These are phyloP conservation scores for Nelumbo lutea DNA, from an alignment of 164 flowering plant genomes.

Conservation along the genomic window DNA sequence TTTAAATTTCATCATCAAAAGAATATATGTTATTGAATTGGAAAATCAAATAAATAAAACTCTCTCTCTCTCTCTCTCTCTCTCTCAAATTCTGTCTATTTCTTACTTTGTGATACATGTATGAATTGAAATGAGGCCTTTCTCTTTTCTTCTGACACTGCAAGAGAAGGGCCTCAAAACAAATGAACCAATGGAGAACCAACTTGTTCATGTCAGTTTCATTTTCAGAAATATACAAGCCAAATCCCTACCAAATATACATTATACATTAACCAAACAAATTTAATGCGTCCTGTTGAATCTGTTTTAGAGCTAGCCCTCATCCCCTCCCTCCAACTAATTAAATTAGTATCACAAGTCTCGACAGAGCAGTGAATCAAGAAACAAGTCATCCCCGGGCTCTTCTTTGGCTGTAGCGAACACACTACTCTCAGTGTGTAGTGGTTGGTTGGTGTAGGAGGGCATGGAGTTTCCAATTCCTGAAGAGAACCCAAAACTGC, in stretches of 20 bases:
- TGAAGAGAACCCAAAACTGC: slow-evolving; percentile 16
- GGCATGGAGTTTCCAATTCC: slow-evolving; percentile 11
- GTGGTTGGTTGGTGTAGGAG: slow-evolving; percentile 12
- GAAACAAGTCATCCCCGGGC: slow-evolving; percentile 31
- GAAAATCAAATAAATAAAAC: neutral
- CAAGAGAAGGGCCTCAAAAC: neutral
- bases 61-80: too few species aligned
- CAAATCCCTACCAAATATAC: slow-evolving; percentile 7
- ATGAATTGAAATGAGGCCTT: neutral
- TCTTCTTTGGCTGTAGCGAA: slow-evolving; percentile 27
- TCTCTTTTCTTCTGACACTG: neutral
- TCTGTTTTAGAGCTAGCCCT: neutral
- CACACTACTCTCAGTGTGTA: neutral
- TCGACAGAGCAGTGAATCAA: slow-evolving; percentile 19
- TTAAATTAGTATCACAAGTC: too few species aligned
- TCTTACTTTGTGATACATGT: neutral
- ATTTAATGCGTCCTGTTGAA: neutral
- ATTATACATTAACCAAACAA: neutral
- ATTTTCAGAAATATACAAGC: slow-evolving; percentile 1
- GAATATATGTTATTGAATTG: neutral
- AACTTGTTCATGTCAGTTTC: neutral
- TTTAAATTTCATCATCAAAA: neutral
- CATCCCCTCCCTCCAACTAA: neutral
- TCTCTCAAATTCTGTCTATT: too few species aligned
- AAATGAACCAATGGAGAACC: slow-evolving; percentile 6